Base-by-base conservation (phyloP, 2,329 filamentous ascomycete species). In the Monilinia fructicola region DNA sequence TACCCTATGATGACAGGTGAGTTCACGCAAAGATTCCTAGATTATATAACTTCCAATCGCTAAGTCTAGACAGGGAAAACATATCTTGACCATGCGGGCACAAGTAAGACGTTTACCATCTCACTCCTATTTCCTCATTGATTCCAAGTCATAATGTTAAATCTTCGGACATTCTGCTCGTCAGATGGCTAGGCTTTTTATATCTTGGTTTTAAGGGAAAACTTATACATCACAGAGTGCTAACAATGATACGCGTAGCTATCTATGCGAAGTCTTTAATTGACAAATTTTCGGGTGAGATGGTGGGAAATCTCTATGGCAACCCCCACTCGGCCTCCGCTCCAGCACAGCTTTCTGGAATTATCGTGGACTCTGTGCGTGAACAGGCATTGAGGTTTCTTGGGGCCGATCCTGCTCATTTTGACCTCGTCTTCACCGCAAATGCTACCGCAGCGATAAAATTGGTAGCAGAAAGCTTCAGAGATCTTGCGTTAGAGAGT, bases 371-470 rank as follows among this genome's bases (percentile, higher is more conserved):
- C 70, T 86, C 92, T 75, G 81, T 90, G 35, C 86, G 94, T 16
- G 78, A 92, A 38, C 83, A 86, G 18, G 81, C 91, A 6, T 80
- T 97, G 44, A 81, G 81, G 2, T 91, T 95, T 74, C 93, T 97
- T 78, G 87, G 89, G 48, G 93, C 93, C 4, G 87, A 92, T 70
- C 90, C 93, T 1, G 83, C 87, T 12, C 82, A 91, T 5, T 97
- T 94, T 72, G 93, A 97, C 72, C 79, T 97, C 2, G 85, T 97
- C 1, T 97, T 97, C 75, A 92, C 94, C 28, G 87, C 92, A 42
- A 98, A 97, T 77, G 91, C 94, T n/a, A 97, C 94, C 0, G 92
- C 93, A 1, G 92, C 88, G 2, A 89, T 96, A 73, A 97, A 97
- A 78, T 79, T 97, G 10, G 90, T 96, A 3, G 83, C 85, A 56